Percentiles rank a stretch among this genome's conserved stretches.
Conservation (phyloP, 2,329 filamentous ascomycete genomes). For the Setomelanomma holmii region DNA sequence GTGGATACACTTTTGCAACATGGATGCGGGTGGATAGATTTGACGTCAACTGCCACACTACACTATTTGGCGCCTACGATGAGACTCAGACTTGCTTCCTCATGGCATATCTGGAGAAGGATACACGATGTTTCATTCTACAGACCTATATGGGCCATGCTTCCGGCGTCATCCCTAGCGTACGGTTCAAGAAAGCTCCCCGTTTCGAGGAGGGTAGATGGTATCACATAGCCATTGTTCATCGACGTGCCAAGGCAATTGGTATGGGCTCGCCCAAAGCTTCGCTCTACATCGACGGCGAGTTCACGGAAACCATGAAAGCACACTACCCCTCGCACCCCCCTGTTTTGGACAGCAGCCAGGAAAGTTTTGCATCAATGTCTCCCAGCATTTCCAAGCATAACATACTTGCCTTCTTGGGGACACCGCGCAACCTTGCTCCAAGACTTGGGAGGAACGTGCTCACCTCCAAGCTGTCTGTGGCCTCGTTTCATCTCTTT, state of each 20-base stretch:
- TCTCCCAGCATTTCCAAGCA: conserved; percentile 64
- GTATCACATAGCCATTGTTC: conserved; percentile 93
- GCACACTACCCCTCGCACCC: conserved; percentile 85
- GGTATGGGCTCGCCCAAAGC: conserved; percentile 80
- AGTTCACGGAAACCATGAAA: conserved; percentile 91
- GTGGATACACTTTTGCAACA: conserved; percentile 85
- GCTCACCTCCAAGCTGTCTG: conserved; percentile 81
- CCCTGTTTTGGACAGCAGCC: conserved; percentile 66
- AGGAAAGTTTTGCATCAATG: conserved; percentile 75
- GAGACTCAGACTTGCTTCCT: conserved; percentile 91
- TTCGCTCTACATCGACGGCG: conserved; percentile 87
- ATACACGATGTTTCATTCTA: conserved; percentile 91
- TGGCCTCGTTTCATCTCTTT: conserved; percentile 89
- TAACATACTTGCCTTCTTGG: conserved; percentile 89
- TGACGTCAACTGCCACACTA: conserved; percentile 85
- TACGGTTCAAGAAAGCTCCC: conserved; percentile 90
- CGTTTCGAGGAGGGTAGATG: conserved; percentile 78
- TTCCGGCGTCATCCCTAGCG: conserved; percentile 72
- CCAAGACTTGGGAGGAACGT: conserved; percentile 75
- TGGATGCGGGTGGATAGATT: conserved; percentile 92
- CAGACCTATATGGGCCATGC: conserved; percentile 91
- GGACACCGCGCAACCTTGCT: conserved; percentile 88
- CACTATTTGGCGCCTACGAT: conserved; percentile 94
- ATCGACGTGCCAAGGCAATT: conserved; percentile 71
- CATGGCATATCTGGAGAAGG: conserved; percentile 90